Evolutionary conservation across 371 early-diverging fungal genomes (phyloP).

Genomic region (Haplosporangium sp.): DNA sequence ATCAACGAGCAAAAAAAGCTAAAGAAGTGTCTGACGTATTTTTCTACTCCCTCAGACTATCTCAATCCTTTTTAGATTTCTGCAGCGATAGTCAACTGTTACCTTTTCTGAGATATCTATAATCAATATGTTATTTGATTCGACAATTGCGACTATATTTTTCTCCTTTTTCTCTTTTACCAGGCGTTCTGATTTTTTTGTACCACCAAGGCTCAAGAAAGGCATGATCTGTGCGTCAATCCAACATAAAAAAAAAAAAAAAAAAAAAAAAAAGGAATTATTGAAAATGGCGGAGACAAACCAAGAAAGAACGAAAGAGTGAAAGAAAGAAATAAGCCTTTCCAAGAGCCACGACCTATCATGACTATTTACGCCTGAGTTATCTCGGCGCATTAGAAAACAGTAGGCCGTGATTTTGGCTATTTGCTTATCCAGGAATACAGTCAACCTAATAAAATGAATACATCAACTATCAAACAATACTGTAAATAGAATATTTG

Average conservation of each 20-base stretch:
- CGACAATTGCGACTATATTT: background rate
- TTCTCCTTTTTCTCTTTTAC: background rate
- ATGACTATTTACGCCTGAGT: background rate
- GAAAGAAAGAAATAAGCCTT: background rate
- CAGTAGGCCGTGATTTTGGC: constrained; percentile 3
- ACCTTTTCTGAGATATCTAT: background rate
- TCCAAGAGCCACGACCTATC: background rate
- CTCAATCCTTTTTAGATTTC: background rate
- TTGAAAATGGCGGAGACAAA: background rate
- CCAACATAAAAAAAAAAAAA: background rate
- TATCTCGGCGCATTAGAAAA: constrained; percentile 1
- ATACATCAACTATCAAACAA: no score
- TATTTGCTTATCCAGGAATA: background rate
- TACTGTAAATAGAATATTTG: no score
- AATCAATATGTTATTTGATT: background rate
- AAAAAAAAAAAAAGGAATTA: background rate
- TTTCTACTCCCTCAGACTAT: background rate
- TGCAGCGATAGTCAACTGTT: background rate
- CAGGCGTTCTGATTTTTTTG: background rate
- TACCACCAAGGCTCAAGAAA: background rate
- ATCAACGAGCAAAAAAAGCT: background rate
- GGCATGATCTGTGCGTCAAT: no score
- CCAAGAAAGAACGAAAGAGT: background rate
- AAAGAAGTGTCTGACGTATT: background rate
- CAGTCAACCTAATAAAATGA: background rate